Conservation (phyloP, 1,284 basidiomycete species). For the Phenoliferia sp. region DNA sequence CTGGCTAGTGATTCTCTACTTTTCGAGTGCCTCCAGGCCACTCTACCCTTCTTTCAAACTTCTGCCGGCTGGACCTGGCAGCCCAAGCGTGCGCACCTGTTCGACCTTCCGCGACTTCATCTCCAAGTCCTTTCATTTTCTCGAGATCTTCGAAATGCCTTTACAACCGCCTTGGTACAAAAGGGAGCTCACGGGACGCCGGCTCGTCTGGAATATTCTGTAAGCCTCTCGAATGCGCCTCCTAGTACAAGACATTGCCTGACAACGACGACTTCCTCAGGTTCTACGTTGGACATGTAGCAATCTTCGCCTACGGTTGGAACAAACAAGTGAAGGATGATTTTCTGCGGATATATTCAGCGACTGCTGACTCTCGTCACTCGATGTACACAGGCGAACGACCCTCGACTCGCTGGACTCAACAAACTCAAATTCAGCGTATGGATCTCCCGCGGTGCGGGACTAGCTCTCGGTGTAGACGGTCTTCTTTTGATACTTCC, state of each 20-base stretch:
- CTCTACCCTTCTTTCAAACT: no score
- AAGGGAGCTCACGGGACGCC: constrained; percentile 26
- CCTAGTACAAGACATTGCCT: neutral
- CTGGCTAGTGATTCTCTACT: no score
- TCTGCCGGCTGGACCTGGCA: no score
- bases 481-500: constrained; percentile 76
- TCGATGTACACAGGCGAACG: neutral
- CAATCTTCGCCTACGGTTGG: constrained; percentile 33
- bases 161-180: constrained; percentile 1
- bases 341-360: neutral
- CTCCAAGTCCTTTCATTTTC: no score
- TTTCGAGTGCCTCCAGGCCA: no score
- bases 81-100: no score
- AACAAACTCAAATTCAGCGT: constrained; percentile 73
- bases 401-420: constrained; percentile 55
- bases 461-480: constrained; percentile 74
- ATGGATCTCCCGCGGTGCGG: constrained; percentile 80
- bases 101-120: no score
- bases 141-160: no score
- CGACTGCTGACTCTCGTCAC: neutral
- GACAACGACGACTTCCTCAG: neutral
- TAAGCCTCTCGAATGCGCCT: neutral
- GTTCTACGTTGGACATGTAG: constrained; percentile 33
- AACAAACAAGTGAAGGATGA: constrained; percentile 20
- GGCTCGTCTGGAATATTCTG: constrained; percentile 33